Conservation (phyloP, 768 basidiomycete genomes). For the Tremella fuciformis region DNA sequence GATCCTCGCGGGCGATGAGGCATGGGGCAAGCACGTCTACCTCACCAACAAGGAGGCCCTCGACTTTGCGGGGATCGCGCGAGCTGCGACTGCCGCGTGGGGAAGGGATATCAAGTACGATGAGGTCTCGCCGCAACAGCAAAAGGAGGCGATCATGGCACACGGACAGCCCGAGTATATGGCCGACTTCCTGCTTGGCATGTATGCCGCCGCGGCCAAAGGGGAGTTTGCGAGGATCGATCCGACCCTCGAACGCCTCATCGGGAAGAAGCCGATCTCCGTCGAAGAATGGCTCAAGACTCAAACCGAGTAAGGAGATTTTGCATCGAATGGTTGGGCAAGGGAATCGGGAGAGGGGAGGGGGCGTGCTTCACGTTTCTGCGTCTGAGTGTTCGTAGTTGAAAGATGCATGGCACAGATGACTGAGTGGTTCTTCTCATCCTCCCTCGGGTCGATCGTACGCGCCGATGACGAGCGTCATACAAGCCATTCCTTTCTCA, state of each 20-base stretch:
- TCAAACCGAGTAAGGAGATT: too few relatives aligned
- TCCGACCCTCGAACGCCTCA: not conserved
- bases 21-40: not conserved
- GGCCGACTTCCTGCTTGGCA: not conserved
- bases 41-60: slow-evolving; percentile 1
- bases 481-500: too few relatives aligned
- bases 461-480: too few relatives aligned
- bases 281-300: not conserved
- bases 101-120: slow-evolving; percentile 24
- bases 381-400: too few relatives aligned
- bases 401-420: too few relatives aligned
- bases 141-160: slow-evolving; percentile 18
- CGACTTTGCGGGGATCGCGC: slow-evolving; percentile 44
- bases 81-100: slow-evolving; percentile 28
- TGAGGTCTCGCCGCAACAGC: slow-evolving; percentile 43
- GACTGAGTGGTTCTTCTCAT: too few relatives aligned
- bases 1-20: slow-evolving; percentile 40
- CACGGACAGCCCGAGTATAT: slow-evolving; percentile 18
- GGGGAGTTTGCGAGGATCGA: not conserved
- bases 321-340: too few relatives aligned
- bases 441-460: too few relatives aligned
- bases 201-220: not conserved
- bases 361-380: too few relatives aligned
- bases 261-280: not conserved
- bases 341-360: too few relatives aligned